A percentile compares a stretch with the other conserved stretches of the same genome.
Evolutionary conservation across 2,329 filamentous ascomycete genomes (phyloP).

Genomic region (Penicillium nordicum): DNA sequence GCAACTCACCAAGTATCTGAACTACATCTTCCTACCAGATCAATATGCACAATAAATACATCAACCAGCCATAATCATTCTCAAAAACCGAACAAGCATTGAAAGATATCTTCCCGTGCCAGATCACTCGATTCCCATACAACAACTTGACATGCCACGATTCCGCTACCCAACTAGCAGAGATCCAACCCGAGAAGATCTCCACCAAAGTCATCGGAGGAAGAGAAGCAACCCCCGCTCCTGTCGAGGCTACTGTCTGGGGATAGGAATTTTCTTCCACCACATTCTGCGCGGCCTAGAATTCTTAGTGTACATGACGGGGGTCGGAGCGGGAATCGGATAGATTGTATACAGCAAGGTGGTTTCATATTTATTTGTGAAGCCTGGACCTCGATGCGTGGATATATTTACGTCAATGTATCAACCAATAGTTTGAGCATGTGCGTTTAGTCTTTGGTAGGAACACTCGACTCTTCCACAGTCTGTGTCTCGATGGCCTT

Average conservation of each 20-base stretch:
- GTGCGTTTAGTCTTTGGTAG: constrained; percentile 8
- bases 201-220: constrained; percentile 50
- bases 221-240: constrained; percentile 17
- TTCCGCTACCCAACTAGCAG: constrained; percentile 36
- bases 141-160: constrained; percentile 59
- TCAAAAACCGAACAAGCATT: constrained; percentile 40
- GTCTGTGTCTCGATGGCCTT: constrained; percentile 16
- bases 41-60: constrained; percentile 18
- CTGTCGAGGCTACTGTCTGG: constrained; percentile 59
- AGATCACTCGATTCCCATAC: constrained; percentile 54
- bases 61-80: constrained; percentile 19
- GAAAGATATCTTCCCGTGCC: constrained; percentile 39
- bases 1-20: constrained; percentile 34
- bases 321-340: constrained; percentile 42
- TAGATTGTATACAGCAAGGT: constrained; percentile 27
- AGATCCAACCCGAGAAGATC: constrained; percentile 47
- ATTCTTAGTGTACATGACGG: constrained; percentile 52
- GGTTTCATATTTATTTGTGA: constrained; percentile 41
- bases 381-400: neutral
- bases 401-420: neutral
- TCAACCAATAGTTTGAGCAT: neutral
- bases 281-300: constrained; percentile 52
- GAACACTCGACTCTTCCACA: constrained; percentile 15
- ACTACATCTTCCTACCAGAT: constrained; percentile 30
- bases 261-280: constrained; percentile 55